These are phyloP conservation scores for Metschnikowia continentalis DNA, from an alignment of 805 yeast genomes.

Conservation along the genomic window DNA sequence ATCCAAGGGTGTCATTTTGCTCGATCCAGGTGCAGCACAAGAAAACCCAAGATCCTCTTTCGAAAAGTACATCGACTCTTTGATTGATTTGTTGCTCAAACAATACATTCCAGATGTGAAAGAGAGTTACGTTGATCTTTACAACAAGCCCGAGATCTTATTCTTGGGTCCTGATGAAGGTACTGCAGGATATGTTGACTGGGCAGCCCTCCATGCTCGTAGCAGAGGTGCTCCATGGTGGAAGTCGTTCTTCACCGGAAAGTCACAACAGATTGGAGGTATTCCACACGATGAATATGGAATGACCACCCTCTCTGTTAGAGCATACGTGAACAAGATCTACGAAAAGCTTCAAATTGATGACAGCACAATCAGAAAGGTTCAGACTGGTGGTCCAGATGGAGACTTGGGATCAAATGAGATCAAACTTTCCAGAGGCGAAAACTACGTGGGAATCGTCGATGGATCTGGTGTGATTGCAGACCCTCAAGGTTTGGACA, in stretches of 20 bases:
- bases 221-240: constrained; percentile 94
- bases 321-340: constrained; percentile 84
- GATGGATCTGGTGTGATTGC: constrained; percentile 96
- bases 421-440: constrained; percentile 78
- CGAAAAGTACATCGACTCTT: constrained; percentile 87
- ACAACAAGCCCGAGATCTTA: constrained; percentile 80
- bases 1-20: constrained; percentile 90
- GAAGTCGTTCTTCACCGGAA: constrained; percentile 98
- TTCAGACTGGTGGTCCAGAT: constrained; percentile 99
- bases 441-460: constrained; percentile 79
- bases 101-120: constrained; percentile 70
- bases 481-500: constrained; percentile 87
- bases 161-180: constrained; percentile 99
- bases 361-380: constrained; percentile 57
- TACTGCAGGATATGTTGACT: constrained; percentile 90
- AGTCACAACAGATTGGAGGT: constrained; percentile 88
- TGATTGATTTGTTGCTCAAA: constrained; percentile 77
- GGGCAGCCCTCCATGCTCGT: constrained; percentile 96
- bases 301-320: constrained; percentile 92
- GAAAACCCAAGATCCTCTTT: constrained; percentile 79
- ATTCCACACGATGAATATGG: constrained; percentile 98
- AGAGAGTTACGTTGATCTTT: constrained; percentile 80
- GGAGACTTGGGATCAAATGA: constrained; percentile 98
- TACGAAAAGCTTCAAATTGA: constrained; percentile 73
- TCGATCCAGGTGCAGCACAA: constrained; percentile 74